Evolutionary conservation across 129 eudicot species (phyloP).

Genomic region (Chrysanthemum seticuspe): DNA sequence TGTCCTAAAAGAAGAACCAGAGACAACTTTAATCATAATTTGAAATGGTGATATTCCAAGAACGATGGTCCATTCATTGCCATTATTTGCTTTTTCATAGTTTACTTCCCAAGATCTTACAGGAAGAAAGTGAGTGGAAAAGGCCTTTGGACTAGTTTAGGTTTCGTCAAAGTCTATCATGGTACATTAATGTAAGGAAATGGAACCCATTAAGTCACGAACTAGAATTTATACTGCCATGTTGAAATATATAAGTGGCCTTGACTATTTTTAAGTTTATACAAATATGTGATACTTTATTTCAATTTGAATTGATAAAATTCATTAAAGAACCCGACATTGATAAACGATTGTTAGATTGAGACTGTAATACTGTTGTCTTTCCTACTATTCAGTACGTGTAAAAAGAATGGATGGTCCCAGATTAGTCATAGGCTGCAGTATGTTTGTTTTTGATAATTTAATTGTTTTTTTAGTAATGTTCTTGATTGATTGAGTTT

Average conservation of each 20-base stretch:
- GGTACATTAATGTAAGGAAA: slow-evolving; percentile 20
- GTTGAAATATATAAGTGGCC: slow-evolving; percentile 20
- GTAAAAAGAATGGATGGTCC: too few species aligned
- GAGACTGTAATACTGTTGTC: background rate
- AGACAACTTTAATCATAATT: slow-evolving; percentile 39
- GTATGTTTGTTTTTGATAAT: too few species aligned
- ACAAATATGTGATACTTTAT: background rate
- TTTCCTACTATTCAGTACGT: background rate
- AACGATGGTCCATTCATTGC: slow-evolving; percentile 48
- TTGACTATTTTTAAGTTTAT: background rate
- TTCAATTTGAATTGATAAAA: background rate
- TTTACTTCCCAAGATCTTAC: slow-evolving; percentile 39
- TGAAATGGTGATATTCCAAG: slow-evolving; percentile 42
- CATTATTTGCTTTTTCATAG: slow-evolving; percentile 45
- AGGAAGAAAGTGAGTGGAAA: slow-evolving; percentile 39
- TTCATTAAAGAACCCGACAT: background rate
- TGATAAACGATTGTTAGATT: background rate
- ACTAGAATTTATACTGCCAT: slow-evolving; percentile 14
- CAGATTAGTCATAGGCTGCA: too few species aligned
- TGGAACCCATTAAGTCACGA: background rate
- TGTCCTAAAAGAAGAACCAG: slow-evolving; percentile 39
- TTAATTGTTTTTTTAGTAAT: too few species aligned
- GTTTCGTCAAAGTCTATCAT: slow-evolving; percentile 33
- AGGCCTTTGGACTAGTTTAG: slow-evolving; percentile 38
- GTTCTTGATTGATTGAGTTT: too few species aligned